Evolutionary conservation across 129 eudicot species (phyloP).

Genomic region (Tagetes patula): DNA sequence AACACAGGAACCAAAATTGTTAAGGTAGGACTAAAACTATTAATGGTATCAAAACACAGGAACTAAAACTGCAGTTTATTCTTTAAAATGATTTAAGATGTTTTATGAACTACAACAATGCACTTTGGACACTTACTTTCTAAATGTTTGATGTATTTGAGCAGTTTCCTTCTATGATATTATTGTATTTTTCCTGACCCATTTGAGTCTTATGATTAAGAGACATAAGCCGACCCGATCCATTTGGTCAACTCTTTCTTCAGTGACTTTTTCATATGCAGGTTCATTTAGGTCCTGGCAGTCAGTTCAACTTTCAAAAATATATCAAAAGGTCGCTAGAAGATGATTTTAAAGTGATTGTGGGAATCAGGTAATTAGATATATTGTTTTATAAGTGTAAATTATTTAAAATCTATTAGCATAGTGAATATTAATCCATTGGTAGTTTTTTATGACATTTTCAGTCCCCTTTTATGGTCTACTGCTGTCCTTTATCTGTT

Average conservation of each 20-base stretch:
- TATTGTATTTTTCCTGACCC: not conserved
- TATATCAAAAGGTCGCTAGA: conserved; percentile 88
- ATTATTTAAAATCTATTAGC: not conserved
- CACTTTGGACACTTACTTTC: not conserved
- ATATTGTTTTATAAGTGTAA: conserved; percentile 1
- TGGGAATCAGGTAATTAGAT: conserved; percentile 70
- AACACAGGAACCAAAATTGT: too few relatives aligned
- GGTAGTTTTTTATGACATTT: conserved; percentile 19
- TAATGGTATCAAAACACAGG: too few relatives aligned
- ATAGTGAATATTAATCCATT: conserved; percentile 6
- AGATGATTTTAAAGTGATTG: conserved; percentile 88
- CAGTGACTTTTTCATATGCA: conserved; percentile 20
- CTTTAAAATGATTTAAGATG: not conserved
- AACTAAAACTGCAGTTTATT: too few relatives aligned
- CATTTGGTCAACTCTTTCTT: conserved; percentile 14
- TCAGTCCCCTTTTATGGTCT: conserved; percentile 85
- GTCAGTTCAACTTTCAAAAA: conserved; percentile 84
- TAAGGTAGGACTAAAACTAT: too few relatives aligned
- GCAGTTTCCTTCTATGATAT: not conserved
- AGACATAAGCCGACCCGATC: not conserved
- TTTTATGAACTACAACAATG: not conserved
- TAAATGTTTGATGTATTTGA: not conserved
- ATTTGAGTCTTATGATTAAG: not conserved
- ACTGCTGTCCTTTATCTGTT: conserved; percentile 76
- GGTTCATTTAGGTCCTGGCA: conserved; percentile 91